These are phyloP conservation scores for Colletotrichum sp. DNA, from an alignment of 2,329 filamentous ascomycete species.

Conservation along the genomic window DNA sequence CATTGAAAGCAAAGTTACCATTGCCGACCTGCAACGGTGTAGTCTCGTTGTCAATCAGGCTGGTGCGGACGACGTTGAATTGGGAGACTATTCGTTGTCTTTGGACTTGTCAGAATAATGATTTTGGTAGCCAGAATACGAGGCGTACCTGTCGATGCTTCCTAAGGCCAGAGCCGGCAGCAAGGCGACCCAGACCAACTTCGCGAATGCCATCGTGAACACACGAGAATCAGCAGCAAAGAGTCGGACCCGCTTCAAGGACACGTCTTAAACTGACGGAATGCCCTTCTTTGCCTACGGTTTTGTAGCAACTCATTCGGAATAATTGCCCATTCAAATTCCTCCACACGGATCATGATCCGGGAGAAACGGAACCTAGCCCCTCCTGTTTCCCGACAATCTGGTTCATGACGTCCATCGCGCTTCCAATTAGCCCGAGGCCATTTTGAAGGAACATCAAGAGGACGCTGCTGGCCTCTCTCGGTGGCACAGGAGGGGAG, in stretches of 20 bases:
- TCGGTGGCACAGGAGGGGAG: background rate
- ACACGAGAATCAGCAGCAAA: background rate
- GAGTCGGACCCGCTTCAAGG: background rate
- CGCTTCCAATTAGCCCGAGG: conserved; percentile 2
- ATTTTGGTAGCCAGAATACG: rapidly evolving
- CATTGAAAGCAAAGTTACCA: conserved; percentile 52
- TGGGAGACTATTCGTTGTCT: conserved; percentile 25
- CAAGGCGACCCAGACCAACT: background rate
- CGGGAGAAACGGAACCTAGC: background rate
- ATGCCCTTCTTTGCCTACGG: too few relatives aligned
- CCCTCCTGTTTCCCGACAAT: background rate
- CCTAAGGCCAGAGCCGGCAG: background rate
- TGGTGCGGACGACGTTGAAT: conserved; percentile 26
- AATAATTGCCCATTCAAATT: background rate
- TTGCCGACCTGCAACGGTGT: conserved; percentile 58
- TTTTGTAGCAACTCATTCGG: conserved; percentile 13
- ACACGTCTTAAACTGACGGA: background rate
- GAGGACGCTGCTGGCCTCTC: background rate
- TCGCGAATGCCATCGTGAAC: background rate
- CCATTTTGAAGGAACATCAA: background rate
- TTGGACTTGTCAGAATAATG: background rate
- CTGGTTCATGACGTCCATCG: background rate
- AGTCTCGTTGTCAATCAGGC: conserved; percentile 32
- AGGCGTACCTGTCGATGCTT: background rate
- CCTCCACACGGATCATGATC: conserved; percentile 11